These are phyloP conservation scores for Fusarium dlaminii DNA, from an alignment of 2,329 filamentous ascomycete genomes.

Conservation along the genomic window DNA sequence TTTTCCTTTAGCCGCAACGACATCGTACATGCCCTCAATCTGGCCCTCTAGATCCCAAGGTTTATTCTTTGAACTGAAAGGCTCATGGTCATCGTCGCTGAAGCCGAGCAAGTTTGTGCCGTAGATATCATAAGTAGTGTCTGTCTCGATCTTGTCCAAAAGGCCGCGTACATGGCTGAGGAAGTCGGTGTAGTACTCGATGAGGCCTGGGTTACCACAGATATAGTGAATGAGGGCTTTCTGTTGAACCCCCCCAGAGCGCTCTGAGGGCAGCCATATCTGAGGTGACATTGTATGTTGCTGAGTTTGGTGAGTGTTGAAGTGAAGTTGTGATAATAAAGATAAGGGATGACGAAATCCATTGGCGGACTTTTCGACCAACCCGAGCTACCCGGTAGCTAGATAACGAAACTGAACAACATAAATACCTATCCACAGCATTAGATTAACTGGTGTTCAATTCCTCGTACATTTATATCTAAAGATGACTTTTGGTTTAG, in stretches of 20 bases:
- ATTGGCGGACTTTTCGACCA: not conserved
- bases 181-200: slow-evolving; percentile 78
- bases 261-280: slow-evolving; percentile 46
- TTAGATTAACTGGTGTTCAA: not conserved
- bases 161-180: slow-evolving; percentile 65
- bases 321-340: not conserved
- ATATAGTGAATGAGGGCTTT: slow-evolving; percentile 74
- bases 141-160: slow-evolving; percentile 56
- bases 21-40: slow-evolving; percentile 55
- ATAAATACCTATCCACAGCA: not conserved
- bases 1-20: slow-evolving; percentile 49
- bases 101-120: slow-evolving; percentile 69
- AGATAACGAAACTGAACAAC: not conserved
- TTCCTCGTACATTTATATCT: not conserved
- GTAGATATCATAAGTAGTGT: slow-evolving; percentile 61
- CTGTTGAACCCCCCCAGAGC: slow-evolving; percentile 24
- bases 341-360: not conserved
- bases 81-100: slow-evolving; percentile 60
- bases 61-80: slow-evolving; percentile 53
- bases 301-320: not conserved
- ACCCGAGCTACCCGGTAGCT: slow-evolving; percentile 12
- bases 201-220: slow-evolving; percentile 79
- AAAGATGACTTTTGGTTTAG: not conserved
- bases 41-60: slow-evolving; percentile 65
- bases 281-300: slow-evolving; percentile 32